Base-by-base conservation (phyloP, 306 rosid genomes). In the Quercus dentata region DNA sequence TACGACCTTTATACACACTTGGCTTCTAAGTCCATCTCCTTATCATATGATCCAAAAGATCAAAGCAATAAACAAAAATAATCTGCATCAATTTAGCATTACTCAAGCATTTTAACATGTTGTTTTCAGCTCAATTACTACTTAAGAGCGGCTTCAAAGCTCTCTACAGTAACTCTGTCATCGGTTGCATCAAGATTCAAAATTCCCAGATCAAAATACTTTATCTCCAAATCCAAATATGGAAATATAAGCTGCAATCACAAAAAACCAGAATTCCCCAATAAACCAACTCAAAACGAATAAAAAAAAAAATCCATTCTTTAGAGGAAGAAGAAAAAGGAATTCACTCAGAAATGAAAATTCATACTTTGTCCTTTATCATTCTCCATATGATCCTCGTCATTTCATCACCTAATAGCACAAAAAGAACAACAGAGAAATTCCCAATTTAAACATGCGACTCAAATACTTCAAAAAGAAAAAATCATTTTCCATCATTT, bases 131-230 rank as follows among this genome's bases (percentile, higher is more conserved):
- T 9, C 46, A 76, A 69, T 18, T 18, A 87, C 98, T 33, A 93
- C 97, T 90, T 91, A 57, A 93, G 92, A 83, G 99, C 54, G 49
- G 98, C 99, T 86, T 91, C 96, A 17, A 97, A 98, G 64, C 98
- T 91, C 81, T 95, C 99, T 6, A 90, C 87, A 1, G 99, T 95
- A 79, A 95, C 97, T 82, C 80, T 89, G 82, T 93, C 99, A 65
- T 82, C 93, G 3, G 99, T 95, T 4, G 98, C 98, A 46, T 93
- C 94, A 0, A 96, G 94, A 84, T 95, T 93, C 84, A 77, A 83
- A 85, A 95, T 75, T 76, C 99, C 98, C 87, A 93, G 84, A 80
- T 93, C 98, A 80, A 84, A 95, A 84, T 95, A 95, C 86, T 95
- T 95, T 71, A 93, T 88, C 83, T 93, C 77, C 81, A 95, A 93